Percentiles rank a stretch among this genome's conserved stretches.
These are phyloP conservation scores for Saccharomyces pastorianus DNA, from an alignment of 1,139 yeast species.

Conservation along the genomic window DNA sequence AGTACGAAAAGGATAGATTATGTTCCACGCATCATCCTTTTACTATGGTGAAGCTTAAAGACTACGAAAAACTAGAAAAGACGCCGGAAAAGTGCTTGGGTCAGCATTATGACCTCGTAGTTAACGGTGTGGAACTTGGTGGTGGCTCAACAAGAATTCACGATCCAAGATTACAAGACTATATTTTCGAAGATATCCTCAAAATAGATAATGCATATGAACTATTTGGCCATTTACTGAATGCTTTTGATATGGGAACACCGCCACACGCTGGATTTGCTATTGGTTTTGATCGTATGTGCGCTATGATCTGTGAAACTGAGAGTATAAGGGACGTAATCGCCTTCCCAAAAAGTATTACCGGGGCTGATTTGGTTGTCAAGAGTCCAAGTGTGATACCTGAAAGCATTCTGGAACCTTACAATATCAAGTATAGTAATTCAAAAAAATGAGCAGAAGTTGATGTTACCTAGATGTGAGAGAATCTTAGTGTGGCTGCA, in stretches of 20 bases:
- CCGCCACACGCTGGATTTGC: constrained; percentile 99
- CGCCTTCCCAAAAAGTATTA: constrained; percentile 89
- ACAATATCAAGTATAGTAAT: constrained; percentile 34
- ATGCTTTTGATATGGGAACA: constrained; percentile 81
- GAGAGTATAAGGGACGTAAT: constrained; percentile 81
- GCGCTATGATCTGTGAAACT: constrained; percentile 78
- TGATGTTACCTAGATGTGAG: neutral
- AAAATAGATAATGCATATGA: constrained; percentile 47
- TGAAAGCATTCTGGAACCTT: constrained; percentile 41
- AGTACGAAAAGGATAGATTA: constrained; percentile 41
- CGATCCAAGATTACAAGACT: constrained; percentile 68
- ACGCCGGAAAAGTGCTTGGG: constrained; percentile 68
- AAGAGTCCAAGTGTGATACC: constrained; percentile 70
- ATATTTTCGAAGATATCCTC: constrained; percentile 51
- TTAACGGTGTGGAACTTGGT: constrained; percentile 92
- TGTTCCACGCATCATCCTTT: constrained; percentile 93
- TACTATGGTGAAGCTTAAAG: constrained; percentile 76
- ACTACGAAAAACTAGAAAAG: constrained; percentile 46
- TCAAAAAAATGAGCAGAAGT: neutral
- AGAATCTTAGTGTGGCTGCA: neutral
- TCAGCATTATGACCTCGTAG: constrained; percentile 89
- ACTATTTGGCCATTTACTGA: constrained; percentile 79
- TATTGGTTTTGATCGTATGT: constrained; percentile 84
- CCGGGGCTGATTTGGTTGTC: constrained; percentile 83
- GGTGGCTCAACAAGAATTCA: constrained; percentile 97